phyloP scores from a whole-genome alignment of 306 rosid genomes.

The Prosopis cineraria region DNA sequence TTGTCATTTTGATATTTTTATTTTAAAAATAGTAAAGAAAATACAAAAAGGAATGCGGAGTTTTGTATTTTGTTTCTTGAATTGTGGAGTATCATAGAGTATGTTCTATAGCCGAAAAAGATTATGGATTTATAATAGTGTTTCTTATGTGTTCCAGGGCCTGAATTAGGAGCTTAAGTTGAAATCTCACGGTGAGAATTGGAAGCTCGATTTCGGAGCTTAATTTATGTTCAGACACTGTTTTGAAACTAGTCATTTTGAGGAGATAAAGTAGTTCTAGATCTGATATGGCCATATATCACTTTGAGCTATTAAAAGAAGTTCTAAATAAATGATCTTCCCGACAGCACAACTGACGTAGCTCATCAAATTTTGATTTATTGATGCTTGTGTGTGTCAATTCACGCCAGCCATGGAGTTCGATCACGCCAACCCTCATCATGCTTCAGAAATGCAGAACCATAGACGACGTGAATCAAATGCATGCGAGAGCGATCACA shows the following conservation, averaged over 20 bases:
- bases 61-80: too few relatives aligned
- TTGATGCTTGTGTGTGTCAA: constrained; percentile 59
- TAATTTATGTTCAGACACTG: background rate
- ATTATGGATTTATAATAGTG: background rate
- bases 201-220: background rate
- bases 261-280: background rate
- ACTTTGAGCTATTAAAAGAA: background rate
- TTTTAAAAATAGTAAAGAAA: too few relatives aligned
- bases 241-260: background rate
- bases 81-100: too few relatives aligned
- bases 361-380: constrained; percentile 1
- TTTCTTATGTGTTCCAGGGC: background rate
- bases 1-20: too few relatives aligned
- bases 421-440: constrained; percentile 45
- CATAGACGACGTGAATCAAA: constrained; percentile 49
- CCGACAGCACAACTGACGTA: background rate
- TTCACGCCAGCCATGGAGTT: constrained; percentile 64
- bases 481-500: constrained; percentile 64
- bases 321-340: background rate
- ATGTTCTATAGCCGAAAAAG: background rate
- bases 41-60: too few relatives aligned
- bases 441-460: constrained; percentile 62
- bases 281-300: background rate
- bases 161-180: background rate
- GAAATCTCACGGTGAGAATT: background rate